phyloP scores from a whole-genome alignment of 163 green algal species.

The Smithsoniella earleae region DNA sequence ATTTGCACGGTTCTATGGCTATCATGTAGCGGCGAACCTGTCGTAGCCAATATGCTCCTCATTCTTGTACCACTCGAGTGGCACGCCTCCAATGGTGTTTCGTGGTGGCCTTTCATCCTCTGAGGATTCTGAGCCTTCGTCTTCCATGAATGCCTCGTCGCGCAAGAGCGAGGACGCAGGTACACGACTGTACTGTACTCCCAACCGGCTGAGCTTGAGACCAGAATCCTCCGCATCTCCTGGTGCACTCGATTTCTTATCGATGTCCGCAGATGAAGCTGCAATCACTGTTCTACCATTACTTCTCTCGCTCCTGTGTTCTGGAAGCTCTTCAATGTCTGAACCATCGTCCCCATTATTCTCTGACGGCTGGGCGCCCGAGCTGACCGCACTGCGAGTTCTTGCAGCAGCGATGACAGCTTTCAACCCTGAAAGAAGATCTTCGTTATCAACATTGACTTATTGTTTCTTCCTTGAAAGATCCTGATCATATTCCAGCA shows the following conservation, averaged over 20 bases:
- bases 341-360: neutral
- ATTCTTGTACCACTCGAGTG: slow-evolving; percentile 88
- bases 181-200: neutral
- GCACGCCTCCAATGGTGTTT: slow-evolving; percentile 85
- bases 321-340: neutral
- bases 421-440: neutral
- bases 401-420: neutral
- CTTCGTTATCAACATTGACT: neutral
- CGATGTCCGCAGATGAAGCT: no score
- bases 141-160: slow-evolving; percentile 33
- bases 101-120: slow-evolving; percentile 74
- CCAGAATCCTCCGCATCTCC: neutral
- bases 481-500: neutral
- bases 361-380: neutral
- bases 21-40: slow-evolving; percentile 31
- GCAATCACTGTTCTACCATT: no score
- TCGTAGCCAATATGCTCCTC: slow-evolving; percentile 95
- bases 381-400: neutral
- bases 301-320: no score
- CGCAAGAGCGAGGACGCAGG: neutral
- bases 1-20: no score
- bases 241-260: no score
- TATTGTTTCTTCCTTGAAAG: neutral
- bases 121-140: slow-evolving; percentile 69
- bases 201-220: neutral